A percentile compares a stretch with the other conserved stretches of the same genome.
Conservation (phyloP, 768 basidiomycete species). For the Mycena kentingensis region DNA sequence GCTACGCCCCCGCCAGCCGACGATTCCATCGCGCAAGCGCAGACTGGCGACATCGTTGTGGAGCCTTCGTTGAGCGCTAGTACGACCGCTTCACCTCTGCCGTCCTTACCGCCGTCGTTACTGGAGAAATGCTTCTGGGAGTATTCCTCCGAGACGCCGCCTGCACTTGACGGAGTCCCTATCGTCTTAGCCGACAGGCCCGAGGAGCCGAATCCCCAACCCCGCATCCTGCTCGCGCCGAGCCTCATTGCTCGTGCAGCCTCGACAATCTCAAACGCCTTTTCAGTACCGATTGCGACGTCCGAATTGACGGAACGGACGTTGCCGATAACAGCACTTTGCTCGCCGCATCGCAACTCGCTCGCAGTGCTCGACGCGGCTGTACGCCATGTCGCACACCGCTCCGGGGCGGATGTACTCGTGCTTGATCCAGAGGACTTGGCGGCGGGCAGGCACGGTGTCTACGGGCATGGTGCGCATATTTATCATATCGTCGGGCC, state of each 20-base stretch:
- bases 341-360: neutral
- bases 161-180: neutral
- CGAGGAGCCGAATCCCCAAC: neutral
- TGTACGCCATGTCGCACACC: slow-evolving; percentile 53
- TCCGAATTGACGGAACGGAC: no score
- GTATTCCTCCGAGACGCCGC: neutral
- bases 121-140: neutral
- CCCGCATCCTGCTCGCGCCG: neutral
- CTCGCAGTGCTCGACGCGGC: slow-evolving; percentile 48
- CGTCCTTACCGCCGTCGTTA: neutral
- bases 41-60: no score
- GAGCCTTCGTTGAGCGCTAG: no score
- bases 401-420: slow-evolving; percentile 57
- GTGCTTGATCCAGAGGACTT: slow-evolving; percentile 60
- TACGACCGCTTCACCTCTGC: no score
- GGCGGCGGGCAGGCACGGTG: slow-evolving; percentile 59
- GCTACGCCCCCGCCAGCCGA: no score
- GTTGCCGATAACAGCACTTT: neutral
- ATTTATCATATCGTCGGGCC: no score
- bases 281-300: neutral
- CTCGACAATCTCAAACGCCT: neutral
- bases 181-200: neutral
- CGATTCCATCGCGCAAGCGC: no score
- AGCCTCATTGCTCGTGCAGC: neutral
- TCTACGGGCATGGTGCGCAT: slow-evolving; percentile 51